Percentiles rank a stretch among this genome's conserved stretches.
Evolutionary conservation across 345 rosid genomes (phyloP).

Genomic region (Acer campestre): DNA sequence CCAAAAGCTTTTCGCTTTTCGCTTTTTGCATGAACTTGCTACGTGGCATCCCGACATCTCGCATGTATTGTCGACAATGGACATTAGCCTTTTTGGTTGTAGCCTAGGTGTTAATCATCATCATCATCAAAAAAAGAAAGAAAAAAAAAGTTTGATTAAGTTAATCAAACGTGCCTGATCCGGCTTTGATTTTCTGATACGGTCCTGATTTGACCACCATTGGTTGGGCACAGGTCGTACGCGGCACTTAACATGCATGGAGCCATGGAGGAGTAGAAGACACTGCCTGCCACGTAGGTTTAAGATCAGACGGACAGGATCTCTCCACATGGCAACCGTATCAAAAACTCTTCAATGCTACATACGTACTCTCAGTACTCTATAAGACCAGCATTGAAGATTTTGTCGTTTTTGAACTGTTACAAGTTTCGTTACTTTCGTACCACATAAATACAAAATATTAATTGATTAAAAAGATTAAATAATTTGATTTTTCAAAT

Average conservation of each 20-base stretch:
- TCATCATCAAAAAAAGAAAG: neutral
- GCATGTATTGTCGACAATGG: neutral
- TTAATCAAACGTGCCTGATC: neutral
- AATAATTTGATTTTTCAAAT: no score
- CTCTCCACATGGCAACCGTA: neutral
- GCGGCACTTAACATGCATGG: neutral
- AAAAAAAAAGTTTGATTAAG: neutral
- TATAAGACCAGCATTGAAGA: neutral
- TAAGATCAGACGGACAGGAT: neutral
- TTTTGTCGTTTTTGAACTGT: constrained; percentile 4
- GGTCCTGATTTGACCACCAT: neutral
- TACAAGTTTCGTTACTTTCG: neutral
- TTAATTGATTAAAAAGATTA: no score
- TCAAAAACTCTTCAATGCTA: neutral
- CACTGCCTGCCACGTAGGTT: neutral
- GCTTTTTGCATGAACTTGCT: neutral
- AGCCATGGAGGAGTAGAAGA: neutral
- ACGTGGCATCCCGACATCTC: neutral
- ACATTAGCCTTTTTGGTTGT: neutral
- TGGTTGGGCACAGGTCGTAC: neutral
- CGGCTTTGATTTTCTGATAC: neutral
- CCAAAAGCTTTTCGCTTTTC: neutral
- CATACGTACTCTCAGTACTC: neutral
- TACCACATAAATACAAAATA: neutral
- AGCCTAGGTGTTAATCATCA: neutral